These are phyloP conservation scores for Leptodermis oblonga DNA, from an alignment of 257 asterid genomes.

Conservation along the genomic window DNA sequence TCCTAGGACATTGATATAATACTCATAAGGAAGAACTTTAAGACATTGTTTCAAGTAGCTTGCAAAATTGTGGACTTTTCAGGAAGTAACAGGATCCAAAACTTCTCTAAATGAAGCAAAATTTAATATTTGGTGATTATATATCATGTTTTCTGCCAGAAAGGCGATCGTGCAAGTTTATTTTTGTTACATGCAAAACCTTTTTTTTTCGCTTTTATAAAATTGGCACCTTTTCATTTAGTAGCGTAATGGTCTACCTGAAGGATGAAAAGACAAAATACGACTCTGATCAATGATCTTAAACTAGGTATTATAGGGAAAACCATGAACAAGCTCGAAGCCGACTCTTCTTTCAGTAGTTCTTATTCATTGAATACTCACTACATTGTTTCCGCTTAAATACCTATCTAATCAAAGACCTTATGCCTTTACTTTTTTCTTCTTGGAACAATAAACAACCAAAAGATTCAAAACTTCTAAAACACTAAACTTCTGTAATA, in stretches of 20 bases:
- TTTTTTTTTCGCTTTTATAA: background rate
- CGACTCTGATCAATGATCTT: no score
- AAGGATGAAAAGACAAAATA: no score
- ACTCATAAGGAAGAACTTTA: background rate
- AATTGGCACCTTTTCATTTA: background rate
- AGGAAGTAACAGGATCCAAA: background rate
- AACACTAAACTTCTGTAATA: background rate
- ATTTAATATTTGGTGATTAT: background rate
- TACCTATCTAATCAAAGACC: no score
- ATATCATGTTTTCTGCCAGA: background rate
- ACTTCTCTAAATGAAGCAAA: background rate
- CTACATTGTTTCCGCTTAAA: no score
- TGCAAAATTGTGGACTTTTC: background rate
- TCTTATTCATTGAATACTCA: no score
- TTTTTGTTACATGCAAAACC: background rate
- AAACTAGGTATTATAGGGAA: no score
- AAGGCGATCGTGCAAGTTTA: background rate
- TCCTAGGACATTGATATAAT: background rate
- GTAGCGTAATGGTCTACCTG: background rate
- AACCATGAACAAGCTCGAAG: no score
- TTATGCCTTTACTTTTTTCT: no score
- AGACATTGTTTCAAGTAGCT: background rate
- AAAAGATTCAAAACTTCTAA: background rate
- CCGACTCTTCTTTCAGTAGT: no score
- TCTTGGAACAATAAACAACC: background rate